Base-by-base conservation (phyloP, 108 stramenopile genomes). In the Fragilaria crotonensis region DNA sequence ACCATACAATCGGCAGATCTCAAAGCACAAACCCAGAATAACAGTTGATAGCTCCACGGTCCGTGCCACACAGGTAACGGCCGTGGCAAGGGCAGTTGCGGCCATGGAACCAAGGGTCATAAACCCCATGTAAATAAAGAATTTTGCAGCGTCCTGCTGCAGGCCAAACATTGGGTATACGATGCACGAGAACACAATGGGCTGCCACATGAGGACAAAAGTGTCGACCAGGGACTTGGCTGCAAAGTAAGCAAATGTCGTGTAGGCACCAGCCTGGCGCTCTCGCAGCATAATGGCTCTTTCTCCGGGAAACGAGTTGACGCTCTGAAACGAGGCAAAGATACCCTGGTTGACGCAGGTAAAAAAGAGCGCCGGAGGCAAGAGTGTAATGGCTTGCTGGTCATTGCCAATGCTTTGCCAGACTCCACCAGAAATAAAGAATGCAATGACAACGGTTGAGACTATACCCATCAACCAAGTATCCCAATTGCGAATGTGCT, bases 1-100 rank as follows among this genome's bases (percentile, higher is more conserved):
- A 21, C 57, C 57, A 48, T 58, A 58, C 57, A 58, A 45, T 14
- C 57, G 57, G 57, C 57, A 58, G 57, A 58, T 47, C 21, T 58
- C 57, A 58, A 58, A 58, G 57, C 41, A 58, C 44, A 58, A 58
- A 11, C 44, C 41, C 33, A 58, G 57, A 58, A 58, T 58, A 30
- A 54, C 53, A 23, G 53, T 54, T 25, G 53, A 54, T 4, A 54
- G 53, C 53, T 54, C 53, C 9, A 54, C 53, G 5, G 53, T 54
- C 25, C 27, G 53, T 23, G 53, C 53, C 14, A 54, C 30, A 54
- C 53, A 54, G 28, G 53, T 54, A 5, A 54, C 53, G 28, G 53
- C 53, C 27, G 53, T 54, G n/a, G 53, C 53, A 5, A 54, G 53
- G 25, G 53, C 53, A 23, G 53, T 54, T 25, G 53, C 53, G 53